A percentile compares a stretch with the other conserved stretches of the same genome.
These are phyloP conservation scores for Pseudovirgaria hyperparasitica DNA, from an alignment of 2,329 filamentous ascomycete species.

Conservation along the genomic window DNA sequence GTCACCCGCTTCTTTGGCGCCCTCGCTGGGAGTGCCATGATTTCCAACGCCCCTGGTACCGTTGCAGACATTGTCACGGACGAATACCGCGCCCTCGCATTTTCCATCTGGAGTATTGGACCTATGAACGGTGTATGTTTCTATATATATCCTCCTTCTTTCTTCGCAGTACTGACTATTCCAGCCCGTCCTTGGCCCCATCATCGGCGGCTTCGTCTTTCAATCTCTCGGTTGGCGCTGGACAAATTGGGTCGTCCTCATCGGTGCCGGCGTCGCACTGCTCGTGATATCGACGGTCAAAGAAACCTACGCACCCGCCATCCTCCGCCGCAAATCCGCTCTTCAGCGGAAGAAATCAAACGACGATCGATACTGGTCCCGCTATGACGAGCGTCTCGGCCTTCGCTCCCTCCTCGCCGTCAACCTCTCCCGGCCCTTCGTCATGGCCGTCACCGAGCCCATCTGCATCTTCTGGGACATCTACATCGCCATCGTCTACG, in stretches of 20 bases:
- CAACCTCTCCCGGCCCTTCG: slow-evolving; percentile 66
- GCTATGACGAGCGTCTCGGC: slow-evolving; percentile 60
- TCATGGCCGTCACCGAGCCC: slow-evolving; percentile 67
- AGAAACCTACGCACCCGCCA: slow-evolving; percentile 64
- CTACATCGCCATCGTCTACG: slow-evolving; percentile 67
- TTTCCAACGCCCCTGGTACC: slow-evolving; percentile 71
- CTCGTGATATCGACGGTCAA: slow-evolving; percentile 46
- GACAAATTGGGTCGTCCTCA: slow-evolving; percentile 58
- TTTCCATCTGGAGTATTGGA: slow-evolving; percentile 72
- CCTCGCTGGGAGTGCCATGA: slow-evolving; percentile 64
- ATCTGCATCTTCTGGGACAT: slow-evolving; percentile 71
- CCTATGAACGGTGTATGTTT: slow-evolving; percentile 64
- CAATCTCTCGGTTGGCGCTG: slow-evolving; percentile 77
- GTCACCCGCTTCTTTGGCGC: slow-evolving; percentile 62
- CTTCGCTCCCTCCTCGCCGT: slow-evolving; percentile 57
- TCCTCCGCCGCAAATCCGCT: slow-evolving; percentile 55
- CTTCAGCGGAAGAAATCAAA: slow-evolving; percentile 53
- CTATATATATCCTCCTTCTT: slow-evolving; percentile 5
- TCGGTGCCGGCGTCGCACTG: slow-evolving; percentile 52
- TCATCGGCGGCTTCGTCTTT: slow-evolving; percentile 71
- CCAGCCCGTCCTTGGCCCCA: slow-evolving; percentile 40
- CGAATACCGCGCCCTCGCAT: slow-evolving; percentile 67
- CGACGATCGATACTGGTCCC: slow-evolving; percentile 64
- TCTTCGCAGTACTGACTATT: slow-evolving; percentile 1
- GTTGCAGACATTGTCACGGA: slow-evolving; percentile 74